These are phyloP conservation scores for Lojkania enalia DNA, from an alignment of 2,329 filamentous ascomycete species.

Conservation along the genomic window DNA sequence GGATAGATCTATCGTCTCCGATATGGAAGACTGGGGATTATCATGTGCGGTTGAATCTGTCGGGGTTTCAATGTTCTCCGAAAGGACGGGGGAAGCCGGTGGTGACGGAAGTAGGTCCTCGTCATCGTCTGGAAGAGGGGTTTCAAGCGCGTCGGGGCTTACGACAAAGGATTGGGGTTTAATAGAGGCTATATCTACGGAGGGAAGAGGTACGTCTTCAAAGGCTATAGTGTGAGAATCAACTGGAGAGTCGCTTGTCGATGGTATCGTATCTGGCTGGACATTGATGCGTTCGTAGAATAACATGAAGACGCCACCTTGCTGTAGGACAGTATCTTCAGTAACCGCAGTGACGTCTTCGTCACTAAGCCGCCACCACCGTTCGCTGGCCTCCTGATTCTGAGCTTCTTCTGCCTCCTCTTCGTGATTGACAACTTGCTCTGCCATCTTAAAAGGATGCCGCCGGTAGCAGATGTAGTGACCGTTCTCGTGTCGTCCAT, in stretches of 20 bases:
- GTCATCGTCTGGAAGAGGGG: constrained; percentile 27
- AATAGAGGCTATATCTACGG: constrained; percentile 8
- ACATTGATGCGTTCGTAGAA: constrained; percentile 73
- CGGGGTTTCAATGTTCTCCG: background rate
- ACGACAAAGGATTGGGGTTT: background rate
- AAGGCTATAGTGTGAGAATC: background rate
- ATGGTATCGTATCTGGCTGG: background rate
- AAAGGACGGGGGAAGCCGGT: constrained; percentile 3
- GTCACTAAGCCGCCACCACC: constrained; percentile 93
- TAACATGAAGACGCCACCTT: constrained; percentile 92
- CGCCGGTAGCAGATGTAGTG: constrained; percentile 79
- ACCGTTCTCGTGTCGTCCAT: constrained; percentile 88
- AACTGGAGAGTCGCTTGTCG: background rate
- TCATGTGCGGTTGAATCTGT: background rate
- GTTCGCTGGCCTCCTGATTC: constrained; percentile 47
- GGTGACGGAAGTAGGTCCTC: constrained; percentile 15
- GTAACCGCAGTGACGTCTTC: constrained; percentile 76
- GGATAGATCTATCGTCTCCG: background rate
- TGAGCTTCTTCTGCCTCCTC: constrained; percentile 28
- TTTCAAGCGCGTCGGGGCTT: constrained; percentile 15
- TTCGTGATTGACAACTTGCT: constrained; percentile 5
- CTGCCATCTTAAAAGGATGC: constrained; percentile 33
- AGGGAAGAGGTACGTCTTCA: constrained; percentile 26
- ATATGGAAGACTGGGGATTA: background rate
- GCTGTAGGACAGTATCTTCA: constrained; percentile 71